These are phyloP conservation scores for Populus hybrid DNA, from an alignment of 441 rosid species.

Conservation along the genomic window DNA sequence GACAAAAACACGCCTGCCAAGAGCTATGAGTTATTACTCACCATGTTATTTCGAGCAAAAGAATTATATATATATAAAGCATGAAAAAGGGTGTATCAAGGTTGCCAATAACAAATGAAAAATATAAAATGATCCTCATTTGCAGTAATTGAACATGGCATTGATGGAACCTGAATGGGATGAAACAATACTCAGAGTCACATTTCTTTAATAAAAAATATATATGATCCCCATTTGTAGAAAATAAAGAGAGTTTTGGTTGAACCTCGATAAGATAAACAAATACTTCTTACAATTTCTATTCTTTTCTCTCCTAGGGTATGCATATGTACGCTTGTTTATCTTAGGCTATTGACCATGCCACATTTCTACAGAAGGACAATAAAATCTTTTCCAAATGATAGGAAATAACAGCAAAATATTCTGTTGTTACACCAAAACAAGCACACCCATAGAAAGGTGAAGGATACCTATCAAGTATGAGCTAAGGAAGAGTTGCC, in stretches of 20 bases:
- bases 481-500: background rate
- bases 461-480: background rate
- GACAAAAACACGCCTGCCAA: slow-evolving; percentile 56
- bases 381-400: background rate
- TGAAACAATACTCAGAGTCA: background rate
- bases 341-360: background rate
- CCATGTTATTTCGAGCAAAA: background rate
- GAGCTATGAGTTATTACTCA: background rate
- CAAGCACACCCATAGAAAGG: background rate
- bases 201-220: slow-evolving; percentile 1
- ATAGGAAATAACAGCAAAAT: background rate
- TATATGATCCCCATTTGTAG: background rate
- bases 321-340: background rate
- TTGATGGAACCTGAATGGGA: background rate
- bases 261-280: background rate
- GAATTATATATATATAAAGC: background rate
- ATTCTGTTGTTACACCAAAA: background rate
- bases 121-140: background rate
- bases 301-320: background rate
- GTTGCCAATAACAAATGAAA: background rate
- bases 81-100: background rate
- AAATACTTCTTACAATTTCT: background rate
- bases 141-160: background rate
- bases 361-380: background rate
- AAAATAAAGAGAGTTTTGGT: background rate